These are phyloP conservation scores for Nidula microcarpa DNA, from an alignment of 768 basidiomycete species.

Conservation along the genomic window DNA sequence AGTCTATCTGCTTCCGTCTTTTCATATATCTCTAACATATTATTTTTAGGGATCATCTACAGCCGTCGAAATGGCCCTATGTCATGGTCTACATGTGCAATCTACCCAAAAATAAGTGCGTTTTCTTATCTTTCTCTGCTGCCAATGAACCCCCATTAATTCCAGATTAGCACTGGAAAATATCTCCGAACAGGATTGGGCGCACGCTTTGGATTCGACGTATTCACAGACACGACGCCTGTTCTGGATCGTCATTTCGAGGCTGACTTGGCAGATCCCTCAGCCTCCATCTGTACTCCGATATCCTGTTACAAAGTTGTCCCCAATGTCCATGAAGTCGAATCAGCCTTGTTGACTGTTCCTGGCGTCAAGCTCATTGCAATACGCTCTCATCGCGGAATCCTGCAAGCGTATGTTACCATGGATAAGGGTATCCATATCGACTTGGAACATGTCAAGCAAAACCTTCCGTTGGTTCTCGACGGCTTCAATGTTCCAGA, in stretches of 20 bases:
- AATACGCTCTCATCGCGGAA: conserved; percentile 25
- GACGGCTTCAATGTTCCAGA: no score
- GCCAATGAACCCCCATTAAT: neutral
- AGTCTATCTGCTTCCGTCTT: conserved; percentile 1
- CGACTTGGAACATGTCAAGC: conserved; percentile 14
- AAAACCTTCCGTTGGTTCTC: no score
- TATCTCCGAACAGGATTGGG: conserved; percentile 42
- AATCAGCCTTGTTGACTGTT: conserved; percentile 20
- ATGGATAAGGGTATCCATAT: conserved; percentile 11
- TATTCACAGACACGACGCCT: conserved; percentile 29
- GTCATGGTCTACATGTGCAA: conserved; percentile 44
- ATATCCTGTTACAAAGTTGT: conserved; percentile 31
- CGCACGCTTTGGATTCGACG: conserved; percentile 33
- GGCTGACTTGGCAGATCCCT: conserved; percentile 24
- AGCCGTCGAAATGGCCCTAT: conserved; percentile 49
- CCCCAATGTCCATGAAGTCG: conserved; percentile 21
- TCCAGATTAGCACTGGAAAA: conserved; percentile 33
- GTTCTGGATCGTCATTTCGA: conserved; percentile 36
- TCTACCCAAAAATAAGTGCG: conserved; percentile 39
- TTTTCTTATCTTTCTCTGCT: neutral
- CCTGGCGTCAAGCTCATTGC: conserved; percentile 28
- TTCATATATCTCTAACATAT: neutral
- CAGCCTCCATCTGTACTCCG: conserved; percentile 28
- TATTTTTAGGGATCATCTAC: conserved; percentile 32
- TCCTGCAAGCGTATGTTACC: conserved; percentile 35